Percentiles rank a stretch among this genome's conserved stretches.
phyloP scores from a whole-genome alignment of 2,329 filamentous ascomycete species.

The Ceratocystis alfenasii region DNA sequence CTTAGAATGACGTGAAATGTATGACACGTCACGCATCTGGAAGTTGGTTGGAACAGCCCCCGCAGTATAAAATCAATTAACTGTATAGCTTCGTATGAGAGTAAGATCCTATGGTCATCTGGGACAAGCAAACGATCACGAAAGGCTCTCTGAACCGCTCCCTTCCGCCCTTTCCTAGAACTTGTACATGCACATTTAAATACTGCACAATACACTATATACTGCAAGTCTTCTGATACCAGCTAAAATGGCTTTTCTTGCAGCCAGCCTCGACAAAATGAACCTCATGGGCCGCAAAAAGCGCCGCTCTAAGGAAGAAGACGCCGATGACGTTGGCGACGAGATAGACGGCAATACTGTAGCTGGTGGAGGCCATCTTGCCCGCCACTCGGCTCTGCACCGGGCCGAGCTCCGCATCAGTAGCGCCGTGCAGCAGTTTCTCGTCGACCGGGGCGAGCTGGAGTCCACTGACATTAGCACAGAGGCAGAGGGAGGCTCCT shows the following conservation, averaged over 20 bases:
- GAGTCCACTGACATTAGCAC: constrained; percentile 37
- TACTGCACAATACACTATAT: neutral
- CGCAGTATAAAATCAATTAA: neutral
- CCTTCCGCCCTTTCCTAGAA: too few species aligned
- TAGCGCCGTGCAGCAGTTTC: constrained; percentile 43
- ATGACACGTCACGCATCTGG: constrained; percentile 3
- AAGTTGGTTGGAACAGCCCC: neutral
- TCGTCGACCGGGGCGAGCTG: constrained; percentile 42
- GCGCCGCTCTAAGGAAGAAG: constrained; percentile 26
- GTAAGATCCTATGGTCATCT: neutral
- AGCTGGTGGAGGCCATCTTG: constrained; percentile 48
- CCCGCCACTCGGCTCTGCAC: constrained; percentile 36
- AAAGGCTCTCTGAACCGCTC: too few species aligned
- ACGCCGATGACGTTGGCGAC: constrained; percentile 44
- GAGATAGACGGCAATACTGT: constrained; percentile 39
- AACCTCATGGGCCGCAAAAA: constrained; percentile 16
- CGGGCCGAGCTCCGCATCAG: constrained; percentile 48
- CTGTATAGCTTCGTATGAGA: too few species aligned
- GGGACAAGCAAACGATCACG: neutral
- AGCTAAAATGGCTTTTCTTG: constrained; percentile 23
- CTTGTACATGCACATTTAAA: too few species aligned
- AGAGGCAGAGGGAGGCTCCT: constrained; percentile 35
- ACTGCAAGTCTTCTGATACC: neutral
- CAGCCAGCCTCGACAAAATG: constrained; percentile 21
- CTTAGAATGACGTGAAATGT: neutral